A percentile compares a stretch with the other conserved stretches of the same genome.
phyloP scores from a whole-genome alignment of 2,329 filamentous ascomycete species.

The Periconia macrospinosa region DNA sequence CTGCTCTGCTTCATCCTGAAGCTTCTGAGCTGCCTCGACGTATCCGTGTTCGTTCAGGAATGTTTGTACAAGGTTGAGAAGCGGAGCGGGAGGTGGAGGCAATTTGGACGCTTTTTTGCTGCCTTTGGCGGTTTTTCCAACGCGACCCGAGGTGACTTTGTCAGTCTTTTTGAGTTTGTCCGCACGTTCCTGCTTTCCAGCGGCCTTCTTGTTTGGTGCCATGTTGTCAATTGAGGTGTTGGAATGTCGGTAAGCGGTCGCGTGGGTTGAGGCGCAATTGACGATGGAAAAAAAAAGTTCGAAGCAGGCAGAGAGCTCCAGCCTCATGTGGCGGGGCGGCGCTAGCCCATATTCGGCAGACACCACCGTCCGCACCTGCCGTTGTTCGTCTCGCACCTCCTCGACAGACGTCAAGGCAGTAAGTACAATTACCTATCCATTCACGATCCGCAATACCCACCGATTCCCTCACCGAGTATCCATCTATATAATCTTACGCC shows the following conservation, averaged over 20 bases:
- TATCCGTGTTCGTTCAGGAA: conserved; percentile 41
- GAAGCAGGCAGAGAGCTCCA: conserved; percentile 15
- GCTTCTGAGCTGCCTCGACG: conserved; percentile 28
- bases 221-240: conserved; percentile 20
- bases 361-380: neutral
- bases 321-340: conserved; percentile 12
- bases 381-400: conserved; percentile 14
- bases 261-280: neutral
- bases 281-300: conserved; percentile 18
- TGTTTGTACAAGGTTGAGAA: conserved; percentile 36
- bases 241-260: neutral
- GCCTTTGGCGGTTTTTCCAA: conserved; percentile 4
- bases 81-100: conserved; percentile 19
- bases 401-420: conserved; percentile 1
- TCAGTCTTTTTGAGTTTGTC: conserved; percentile 19
- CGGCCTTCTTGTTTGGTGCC: conserved; percentile 26
- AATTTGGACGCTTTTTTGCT: conserved; percentile 4
- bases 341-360: conserved; percentile 2
- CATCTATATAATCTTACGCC: neutral
- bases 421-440: neutral
- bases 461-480: neutral
- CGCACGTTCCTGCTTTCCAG: conserved; percentile 12
- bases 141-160: conserved; percentile 6
- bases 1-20: conserved; percentile 22
- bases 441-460: neutral